phyloP scores from a whole-genome alignment of 2,329 filamentous ascomycete species.

The Dichotomopilus funicola region DNA sequence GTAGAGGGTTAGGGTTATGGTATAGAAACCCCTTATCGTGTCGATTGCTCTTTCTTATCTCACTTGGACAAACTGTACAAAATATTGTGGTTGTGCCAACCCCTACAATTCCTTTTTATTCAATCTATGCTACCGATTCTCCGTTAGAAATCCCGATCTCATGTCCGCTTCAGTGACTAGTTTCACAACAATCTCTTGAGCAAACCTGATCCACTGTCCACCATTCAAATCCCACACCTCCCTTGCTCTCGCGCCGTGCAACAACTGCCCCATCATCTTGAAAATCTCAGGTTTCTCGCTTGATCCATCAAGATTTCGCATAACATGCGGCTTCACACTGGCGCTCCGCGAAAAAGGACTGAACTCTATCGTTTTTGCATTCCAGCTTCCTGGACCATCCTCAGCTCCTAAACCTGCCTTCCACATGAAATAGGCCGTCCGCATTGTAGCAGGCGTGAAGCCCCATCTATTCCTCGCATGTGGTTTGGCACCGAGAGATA shows the following conservation, averaged over 20 bases:
- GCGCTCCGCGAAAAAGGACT: too few species aligned
- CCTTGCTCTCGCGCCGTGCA: not conserved
- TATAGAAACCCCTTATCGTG: not conserved
- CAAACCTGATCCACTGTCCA: not conserved
- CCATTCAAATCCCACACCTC: not conserved
- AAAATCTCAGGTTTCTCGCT: not conserved
- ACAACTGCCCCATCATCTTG: not conserved
- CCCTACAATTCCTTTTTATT: not conserved
- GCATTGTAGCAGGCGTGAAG: not conserved
- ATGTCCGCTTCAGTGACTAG: not conserved
- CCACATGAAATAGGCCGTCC: not conserved
- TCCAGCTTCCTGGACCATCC: not conserved
- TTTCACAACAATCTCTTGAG: not conserved
- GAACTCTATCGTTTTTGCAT: too few species aligned
- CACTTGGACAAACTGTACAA: not conserved
- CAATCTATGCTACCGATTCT: not conserved
- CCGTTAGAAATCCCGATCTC: not conserved
- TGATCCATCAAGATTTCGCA: not conserved
- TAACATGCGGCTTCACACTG: too few species aligned
- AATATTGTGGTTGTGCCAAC: not conserved
- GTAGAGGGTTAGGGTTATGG: not conserved
- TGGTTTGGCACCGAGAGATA: not conserved
- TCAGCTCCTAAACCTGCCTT: not conserved
- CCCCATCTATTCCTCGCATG: not conserved
- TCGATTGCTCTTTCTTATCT: not conserved